Evolutionary conservation across 73 alveolate species (phyloP), one percentile per base, ranked within the genome.

Genomic region (Stentor roeselii): DNA sequence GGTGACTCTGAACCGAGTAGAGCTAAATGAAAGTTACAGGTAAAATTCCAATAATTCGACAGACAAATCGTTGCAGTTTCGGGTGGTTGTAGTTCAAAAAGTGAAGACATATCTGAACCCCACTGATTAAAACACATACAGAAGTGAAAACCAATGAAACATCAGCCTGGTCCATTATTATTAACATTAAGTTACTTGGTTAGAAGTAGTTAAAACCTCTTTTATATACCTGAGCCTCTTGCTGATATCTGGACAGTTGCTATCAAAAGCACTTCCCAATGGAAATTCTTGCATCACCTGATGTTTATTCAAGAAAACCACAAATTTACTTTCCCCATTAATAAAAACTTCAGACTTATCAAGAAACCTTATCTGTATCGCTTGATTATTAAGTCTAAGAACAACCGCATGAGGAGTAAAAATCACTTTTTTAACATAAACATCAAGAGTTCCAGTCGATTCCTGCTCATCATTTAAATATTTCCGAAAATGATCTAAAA

Each of bases 401-500:
- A 97, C 86, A 60, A 96, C 91, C 59, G 99, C 99, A 89, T 97
- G 99, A 59, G 95, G 89, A 30, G 99, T 96, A 88, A 95, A 85
- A 95, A 97, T 95, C 98, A 98, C 96, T 89, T 95, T 97, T 89
- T 96, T 97, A 42, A 97, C 97, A 88, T 95, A 97, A 41, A 94
- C 86, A 59, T 6, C 21, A 50, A 50, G 6, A 50, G 67, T 11
- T 11, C 67, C 6, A 50, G 6, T 50, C 30, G 6, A 6, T 50
- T 6, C 6, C 6, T 50, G 30, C 21, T 50, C 67, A 50, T 21
- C 21, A 11, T 50, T 50, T 21, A 50, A 50, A 50, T 50, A 21
- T 50, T 50, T 50, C 6, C 67, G 67, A 21, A 50, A 50, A 50
- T 50, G 21, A 11, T 50, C 67, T 11, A 21, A 6, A 50, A 50